Base-by-base conservation (phyloP, 257 asterid species). In the Solanum boliviense region DNA sequence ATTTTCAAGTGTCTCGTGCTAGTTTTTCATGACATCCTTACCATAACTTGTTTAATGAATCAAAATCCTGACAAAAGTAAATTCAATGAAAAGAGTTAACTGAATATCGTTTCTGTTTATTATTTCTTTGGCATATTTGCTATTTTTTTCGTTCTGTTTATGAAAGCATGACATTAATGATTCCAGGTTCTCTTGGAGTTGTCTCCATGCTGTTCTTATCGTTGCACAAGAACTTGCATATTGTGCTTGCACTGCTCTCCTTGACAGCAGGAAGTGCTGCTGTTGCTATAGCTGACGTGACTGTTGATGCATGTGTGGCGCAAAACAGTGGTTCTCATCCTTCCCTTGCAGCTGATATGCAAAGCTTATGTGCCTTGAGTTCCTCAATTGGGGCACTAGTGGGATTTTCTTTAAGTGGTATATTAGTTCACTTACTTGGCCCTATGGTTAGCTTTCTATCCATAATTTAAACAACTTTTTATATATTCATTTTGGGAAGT, bases 281-380 rank as follows among this genome's bases (percentile, higher is more conserved):
- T 27, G 99, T 95, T 83, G 99, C 99, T 11, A 96, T 97, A 85
- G 99, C 99, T 18, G 99, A 97, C 70, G 99, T 97, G 78, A 97
- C 99, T 18, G 94, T 97, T 10, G 99, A 97, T 89, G 99, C 99
- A 32, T 97, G 99, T 71, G 98, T 96, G 76, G 99, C 98, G 11
- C 98, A 96, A 91, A 96, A 93, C 56, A 97, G 99, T 12, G 96
- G 96, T 71, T 85, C 48, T 74, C 94, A 91, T 90, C 98, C 97
- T 81, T 91, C 94, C 58, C 95, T 96, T 72, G 99, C 99, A 86
- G 93, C 98, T 60, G 98, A 97, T 89, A 93, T 97, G 95, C 99
- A 97, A 91, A 96, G 99, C 91, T 93, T 97, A 85, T 97, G 99
- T 38, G 91, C 98, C 62, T 90, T 97, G 89, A 96, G 99, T 89